Base-by-base conservation (phyloP, 139 green algal species). In the Deuterostichococcus epilithicus region DNA sequence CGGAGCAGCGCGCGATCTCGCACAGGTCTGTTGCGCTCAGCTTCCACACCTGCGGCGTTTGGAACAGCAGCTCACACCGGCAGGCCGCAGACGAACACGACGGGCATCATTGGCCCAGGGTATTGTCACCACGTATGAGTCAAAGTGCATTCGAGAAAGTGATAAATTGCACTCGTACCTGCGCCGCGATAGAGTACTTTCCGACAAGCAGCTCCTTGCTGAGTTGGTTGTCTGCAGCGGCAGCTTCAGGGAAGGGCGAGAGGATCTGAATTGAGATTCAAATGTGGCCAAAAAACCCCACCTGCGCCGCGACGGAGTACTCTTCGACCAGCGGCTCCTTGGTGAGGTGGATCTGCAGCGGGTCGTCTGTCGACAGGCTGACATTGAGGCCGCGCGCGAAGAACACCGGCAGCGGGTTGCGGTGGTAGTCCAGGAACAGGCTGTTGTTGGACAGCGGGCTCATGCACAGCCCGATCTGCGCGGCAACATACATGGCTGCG, bases 341-440 rank as follows among this genome's bases (percentile, higher is more conserved):
- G 73, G 95, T 98, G 76, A 98, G 86, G 87, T 98, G 94, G 75
- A 95, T 94, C 80, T 92, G 86, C 65, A 95, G 83, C 20, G 91
- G 91, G 82, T 96, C 91, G 73, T 96, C 91, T 1, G 91, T 94
- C 33, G 86, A 94, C 34, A 98, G 87, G 26, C 81, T 91, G 13
- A 98, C 88, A 33, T 81, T 90, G 28, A 99, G 86, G 26, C 96
- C 96, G 33, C 96, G 89, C 22, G 95, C 92, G 79, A 99, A 99
- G 84, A 99, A 99, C 39, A 88, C 82, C 30, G 96, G 96, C 85
- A 99, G 98, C n/a, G 96, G 96, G 89, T 99, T 99, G 74, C 88
- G 88, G 89, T 98, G 95, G 89, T 99, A 99, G 90, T 99, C 96
- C 68, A 99, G 86, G 88, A 99, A 99, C 30, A 99, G 88, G 39